These are phyloP conservation scores for Komagataea norvegica DNA, from an alignment of 1,139 yeast species.

Conservation along the genomic window DNA sequence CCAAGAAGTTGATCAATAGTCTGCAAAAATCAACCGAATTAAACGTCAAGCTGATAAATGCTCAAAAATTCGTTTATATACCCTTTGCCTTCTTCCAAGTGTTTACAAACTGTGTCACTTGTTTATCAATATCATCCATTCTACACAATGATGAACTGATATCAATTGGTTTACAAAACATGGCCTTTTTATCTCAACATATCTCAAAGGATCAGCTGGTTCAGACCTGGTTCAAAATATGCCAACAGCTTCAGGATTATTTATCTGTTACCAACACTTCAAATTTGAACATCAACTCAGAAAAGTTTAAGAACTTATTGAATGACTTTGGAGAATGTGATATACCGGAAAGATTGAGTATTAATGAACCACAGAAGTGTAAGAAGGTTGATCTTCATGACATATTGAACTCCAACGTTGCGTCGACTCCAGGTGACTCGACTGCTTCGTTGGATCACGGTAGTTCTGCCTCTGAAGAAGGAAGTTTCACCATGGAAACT, in stretches of 20 bases:
- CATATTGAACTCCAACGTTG: slow-evolving; percentile 13
- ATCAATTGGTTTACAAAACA: slow-evolving; percentile 7
- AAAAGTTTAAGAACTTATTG: slow-evolving; percentile 12
- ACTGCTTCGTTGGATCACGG: neutral
- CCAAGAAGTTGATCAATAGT: slow-evolving; percentile 25
- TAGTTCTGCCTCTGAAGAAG: neutral
- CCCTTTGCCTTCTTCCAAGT: slow-evolving; percentile 39
- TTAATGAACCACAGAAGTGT: slow-evolving; percentile 10
- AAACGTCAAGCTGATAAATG: slow-evolving; percentile 26
- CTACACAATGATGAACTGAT: slow-evolving; percentile 8
- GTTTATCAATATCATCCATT: slow-evolving; percentile 24
- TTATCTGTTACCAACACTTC: slow-evolving; percentile 5
- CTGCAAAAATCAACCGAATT: slow-evolving; percentile 29
- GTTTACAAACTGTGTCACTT: slow-evolving; percentile 35
- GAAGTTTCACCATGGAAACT: neutral
- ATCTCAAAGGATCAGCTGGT: slow-evolving; percentile 9
- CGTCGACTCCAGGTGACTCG: slow-evolving; percentile 1
- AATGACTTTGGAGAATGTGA: slow-evolving; percentile 17
- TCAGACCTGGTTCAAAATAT: slow-evolving; percentile 11
- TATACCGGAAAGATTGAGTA: slow-evolving; percentile 11
- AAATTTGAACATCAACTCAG: slow-evolving; percentile 4
- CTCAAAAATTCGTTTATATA: slow-evolving; percentile 34
- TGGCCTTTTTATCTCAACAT: slow-evolving; percentile 5
- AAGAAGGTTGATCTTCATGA: slow-evolving; percentile 15
- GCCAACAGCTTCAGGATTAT: slow-evolving; percentile 12